phyloP scores from a whole-genome alignment of 495 filamentous ascomycete genomes.

The Penicillium flavigenum region DNA sequence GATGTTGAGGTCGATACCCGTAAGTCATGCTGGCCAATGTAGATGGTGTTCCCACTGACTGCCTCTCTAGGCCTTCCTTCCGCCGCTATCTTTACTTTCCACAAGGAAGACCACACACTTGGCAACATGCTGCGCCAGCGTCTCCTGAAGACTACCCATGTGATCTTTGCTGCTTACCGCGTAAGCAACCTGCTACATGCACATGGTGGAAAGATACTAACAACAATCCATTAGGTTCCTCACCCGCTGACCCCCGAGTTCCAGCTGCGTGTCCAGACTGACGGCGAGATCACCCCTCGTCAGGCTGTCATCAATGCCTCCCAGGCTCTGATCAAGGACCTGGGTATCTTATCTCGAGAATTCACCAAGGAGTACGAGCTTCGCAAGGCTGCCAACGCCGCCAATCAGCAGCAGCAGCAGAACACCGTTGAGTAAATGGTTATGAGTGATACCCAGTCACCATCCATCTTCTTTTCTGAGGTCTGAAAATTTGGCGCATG shows the following conservation, averaged over 20 bases:
- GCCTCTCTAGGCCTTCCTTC: constrained; percentile 66
- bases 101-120: constrained; percentile 96
- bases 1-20: constrained; percentile 81
- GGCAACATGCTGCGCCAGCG: constrained; percentile 83
- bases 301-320: constrained; percentile 79
- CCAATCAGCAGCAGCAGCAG: constrained; percentile 39
- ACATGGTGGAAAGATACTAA: not conserved
- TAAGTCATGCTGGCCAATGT: constrained; percentile 44
- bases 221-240: constrained; percentile 52
- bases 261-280: constrained; percentile 85
- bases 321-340: constrained; percentile 72
- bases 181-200: constrained; percentile 40
- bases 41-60: constrained; percentile 14
- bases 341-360: constrained; percentile 73
- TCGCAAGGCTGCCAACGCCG: constrained; percentile 78
- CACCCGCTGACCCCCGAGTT: constrained; percentile 87
- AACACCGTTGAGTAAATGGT: constrained; percentile 31
- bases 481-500: constrained; percentile 17
- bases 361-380: constrained; percentile 96
- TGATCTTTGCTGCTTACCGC: constrained; percentile 86
- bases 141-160: constrained; percentile 73
- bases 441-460: constrained; percentile 9
- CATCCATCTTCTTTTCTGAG: constrained; percentile 8
- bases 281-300: constrained; percentile 80
- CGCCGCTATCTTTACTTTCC: constrained; percentile 83